Evolutionary conservation across 176 grass and related monocot species (phyloP).

Genomic region (Oryza glaberrima): DNA sequence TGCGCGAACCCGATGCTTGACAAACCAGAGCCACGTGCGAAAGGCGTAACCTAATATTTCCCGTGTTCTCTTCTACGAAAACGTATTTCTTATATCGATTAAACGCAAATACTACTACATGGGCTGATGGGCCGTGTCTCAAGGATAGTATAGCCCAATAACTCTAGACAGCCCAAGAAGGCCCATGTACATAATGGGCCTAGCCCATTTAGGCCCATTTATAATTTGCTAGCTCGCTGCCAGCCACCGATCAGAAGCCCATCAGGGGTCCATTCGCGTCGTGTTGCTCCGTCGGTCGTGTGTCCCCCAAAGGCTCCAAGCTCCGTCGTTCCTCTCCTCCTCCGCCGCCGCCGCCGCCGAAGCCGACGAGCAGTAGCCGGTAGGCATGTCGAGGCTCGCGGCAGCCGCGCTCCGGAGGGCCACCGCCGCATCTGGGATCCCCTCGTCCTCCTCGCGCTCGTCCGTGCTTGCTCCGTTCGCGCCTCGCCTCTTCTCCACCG

Average conservation of each 20-base stretch:
- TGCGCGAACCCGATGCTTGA: not conserved
- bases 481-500: conserved; percentile 43
- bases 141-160: not conserved
- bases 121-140: not conserved
- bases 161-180: too few species aligned
- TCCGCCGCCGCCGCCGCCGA: conserved; percentile 33
- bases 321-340: conserved; percentile 11
- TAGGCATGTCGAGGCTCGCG: conserved; percentile 51
- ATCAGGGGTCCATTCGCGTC: conserved; percentile 7
- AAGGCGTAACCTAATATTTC: not conserved
- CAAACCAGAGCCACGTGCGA: not conserved
- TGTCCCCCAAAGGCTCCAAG: not conserved
- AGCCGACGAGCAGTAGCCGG: conserved; percentile 9
- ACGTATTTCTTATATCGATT: not conserved
- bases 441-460: not conserved
- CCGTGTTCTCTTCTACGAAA: not conserved
- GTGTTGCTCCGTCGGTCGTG: not conserved
- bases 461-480: not conserved
- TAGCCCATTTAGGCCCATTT: conserved; percentile 2
- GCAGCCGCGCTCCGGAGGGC: conserved; percentile 38
- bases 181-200: not conserved
- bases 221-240: not conserved
- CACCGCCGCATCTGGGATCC: not conserved
- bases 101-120: not conserved
- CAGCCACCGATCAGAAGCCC: not conserved